Evolutionary conservation across 2,329 filamentous ascomycete genomes (phyloP), one percentile per base, ranked within the genome.

Genomic region (Fulvia fulva): DNA sequence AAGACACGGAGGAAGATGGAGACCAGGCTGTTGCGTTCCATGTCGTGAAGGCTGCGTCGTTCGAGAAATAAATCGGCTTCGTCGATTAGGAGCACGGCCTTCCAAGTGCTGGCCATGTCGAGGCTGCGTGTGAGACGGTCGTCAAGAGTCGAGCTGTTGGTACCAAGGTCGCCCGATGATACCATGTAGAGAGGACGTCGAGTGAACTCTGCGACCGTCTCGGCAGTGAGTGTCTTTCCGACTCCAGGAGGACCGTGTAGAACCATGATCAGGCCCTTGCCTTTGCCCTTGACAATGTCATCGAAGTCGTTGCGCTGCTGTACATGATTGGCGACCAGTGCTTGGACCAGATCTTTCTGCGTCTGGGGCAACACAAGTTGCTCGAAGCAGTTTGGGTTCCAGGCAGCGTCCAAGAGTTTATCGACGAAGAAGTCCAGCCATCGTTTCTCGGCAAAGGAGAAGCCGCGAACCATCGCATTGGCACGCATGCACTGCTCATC

Each of bases 61-160:
- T 94, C 89, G 12, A 96, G 78, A 75, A 91, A 91, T 6, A 91
- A 87, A 66, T 92, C 89, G 3, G 88, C 90, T 75, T 96, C 91
- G 67, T 95, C 91, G 3, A 96, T 83, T 3, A 96, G 82, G 0
- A 96, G 78, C 6, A 96, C 89, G 0, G 90, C 90, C n/a, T 89
- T 88, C 91, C 91, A 96, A 0, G 86, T 85, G 65, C 91, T 88
- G 45, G 89, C 91, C 52, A 94, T 88, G 65, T 93, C 89, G 56
- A 96, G 81, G 51, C 94, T 90, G 30, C 59, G 59, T 30, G 54
- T 63, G n/a, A 70, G 63, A 14, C 60, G 59, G 2, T 55, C 51
- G 41, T 69, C 37, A 77, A 81, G 19, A 75, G 77, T 70, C 78
- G 83, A 7, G 76, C 77, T 68, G 78, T 77, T 43, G 74, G 81